Base-by-base conservation (phyloP, 768 basidiomycete species). In the Boletus bicolor region DNA sequence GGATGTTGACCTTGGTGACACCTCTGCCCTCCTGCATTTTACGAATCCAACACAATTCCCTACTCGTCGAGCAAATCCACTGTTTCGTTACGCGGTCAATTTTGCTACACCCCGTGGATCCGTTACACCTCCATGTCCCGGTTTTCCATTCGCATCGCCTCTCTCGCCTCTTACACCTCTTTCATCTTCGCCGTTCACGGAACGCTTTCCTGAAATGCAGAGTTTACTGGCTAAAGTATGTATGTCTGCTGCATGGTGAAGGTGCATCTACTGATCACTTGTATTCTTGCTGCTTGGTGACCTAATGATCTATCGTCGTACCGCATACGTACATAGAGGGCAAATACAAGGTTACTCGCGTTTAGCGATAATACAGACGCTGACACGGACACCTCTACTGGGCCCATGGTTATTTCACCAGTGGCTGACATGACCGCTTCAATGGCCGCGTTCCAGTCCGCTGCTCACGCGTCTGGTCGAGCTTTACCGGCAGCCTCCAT, bases 131-230 rank as follows among this genome's bases (percentile, higher is more conserved):
- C 37, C 51, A 12, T 44, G 47, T 38, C 52, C 58, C 5, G 21
- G 30, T 19, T 32, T 46, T 21, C 51, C 46, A 32, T 17, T 51
- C 2, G 17, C 55, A 15, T 62, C 67, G 5, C 68, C 75, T 10
- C 64, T 74, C 55, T 79, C 78, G 1, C 77, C 77, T 17, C 70
- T 85, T 36, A 82, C 83, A 7, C 82, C 83, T 7, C 61, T 81
- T 35, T 77, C 81, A 7, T 73, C 77, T 56, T 80, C 82, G 1
- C 81, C 82, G 6, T 63, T 64, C 30, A 19, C 36, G 4, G 59
- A 48, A 47, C 24, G 21, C 37, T 44, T 52, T 7, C 60, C 58
- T 21, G 46, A 34, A 19, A 59, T 59, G 44, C 59, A 45, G 37
- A 45, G 28, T 44, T 43, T 69, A 36, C 28, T 64, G 12, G 26